Conservation (phyloP, 352 stramenopile species). For the Phytophthora fragariae region DNA sequence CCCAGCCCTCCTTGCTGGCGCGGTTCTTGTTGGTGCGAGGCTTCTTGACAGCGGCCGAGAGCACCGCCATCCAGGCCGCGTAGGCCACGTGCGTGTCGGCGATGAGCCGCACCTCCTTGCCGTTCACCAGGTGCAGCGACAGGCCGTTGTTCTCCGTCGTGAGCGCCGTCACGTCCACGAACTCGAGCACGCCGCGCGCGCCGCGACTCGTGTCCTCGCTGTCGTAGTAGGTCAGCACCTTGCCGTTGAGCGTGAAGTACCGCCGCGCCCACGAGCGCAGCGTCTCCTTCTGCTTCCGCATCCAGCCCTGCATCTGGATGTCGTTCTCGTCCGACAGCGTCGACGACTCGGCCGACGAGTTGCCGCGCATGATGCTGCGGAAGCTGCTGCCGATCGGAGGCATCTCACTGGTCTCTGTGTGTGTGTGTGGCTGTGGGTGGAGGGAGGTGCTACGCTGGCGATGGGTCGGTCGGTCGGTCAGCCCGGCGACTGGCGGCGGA, state of each 20-base stretch:
- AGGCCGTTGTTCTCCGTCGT: slow-evolving; percentile 85
- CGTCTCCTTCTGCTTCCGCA: slow-evolving; percentile 87
- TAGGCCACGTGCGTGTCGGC: slow-evolving; percentile 84
- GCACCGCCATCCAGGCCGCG: slow-evolving; percentile 76
- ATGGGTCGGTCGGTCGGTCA: no score
- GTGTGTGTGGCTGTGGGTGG: neutral
- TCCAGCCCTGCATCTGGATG: slow-evolving; percentile 86
- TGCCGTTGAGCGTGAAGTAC: slow-evolving; percentile 81
- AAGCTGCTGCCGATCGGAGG: slow-evolving; percentile 63
- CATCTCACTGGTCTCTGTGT: slow-evolving; percentile 35
- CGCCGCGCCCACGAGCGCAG: slow-evolving; percentile 70
- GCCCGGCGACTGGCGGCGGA: neutral
- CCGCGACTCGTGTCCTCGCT: slow-evolving; percentile 74
- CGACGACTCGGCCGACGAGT: slow-evolving; percentile 64
- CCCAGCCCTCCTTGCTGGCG: slow-evolving; percentile 77
- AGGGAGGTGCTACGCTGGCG: no score
- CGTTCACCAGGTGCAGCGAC: slow-evolving; percentile 62
- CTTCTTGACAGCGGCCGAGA: slow-evolving; percentile 71
- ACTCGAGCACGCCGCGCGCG: slow-evolving; percentile 72
- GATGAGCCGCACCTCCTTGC: slow-evolving; percentile 81
- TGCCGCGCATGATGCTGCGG: slow-evolving; percentile 71
- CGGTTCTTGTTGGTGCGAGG: slow-evolving; percentile 57
- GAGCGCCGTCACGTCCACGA: slow-evolving; percentile 71
- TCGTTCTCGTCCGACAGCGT: slow-evolving; percentile 69
- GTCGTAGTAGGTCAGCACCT: slow-evolving; percentile 82